Evolutionary conservation across 2,329 filamentous ascomycete species (phyloP), one percentile per base, ranked within the genome.

Genomic region (Pyrenochaeta sp.): DNA sequence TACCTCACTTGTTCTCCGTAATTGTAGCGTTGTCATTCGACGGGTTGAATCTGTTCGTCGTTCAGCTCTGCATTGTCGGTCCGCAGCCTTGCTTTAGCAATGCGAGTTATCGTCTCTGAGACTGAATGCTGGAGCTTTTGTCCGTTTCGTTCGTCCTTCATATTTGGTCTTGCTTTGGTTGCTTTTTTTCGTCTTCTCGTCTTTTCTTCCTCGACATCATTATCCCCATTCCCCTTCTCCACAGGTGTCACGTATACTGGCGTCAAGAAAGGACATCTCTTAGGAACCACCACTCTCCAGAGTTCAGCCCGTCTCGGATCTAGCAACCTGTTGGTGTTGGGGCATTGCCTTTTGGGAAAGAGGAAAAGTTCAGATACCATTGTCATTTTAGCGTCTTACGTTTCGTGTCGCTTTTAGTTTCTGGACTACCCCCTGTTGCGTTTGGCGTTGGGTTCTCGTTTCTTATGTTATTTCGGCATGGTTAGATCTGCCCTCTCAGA

Each of bases 301-400:
- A 25, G 24, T 44, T 44, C 19, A 19, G 19, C 19, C 19, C 19
- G 19, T 19, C 19, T 19, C 19, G 19, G n/a, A 22, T 39, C 36
- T 42, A 22, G 39, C 39, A 42, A 3, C 40, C 40, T 44, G 42
- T 44, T 27, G 24, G 24, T 44, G 42, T 44, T 27, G 24, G 42
- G 42, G 15, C 24, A 25, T n/a, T n/a, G 7, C 42, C 24, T 30
- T 44, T 44, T 40, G 15, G 44, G 47, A 43, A 52, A 30, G 27
- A 44, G 54, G 51, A 61, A 64, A 64, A 64, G 61, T 62, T 64
- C 56, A 64, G 61, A 64, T 64, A 64, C 58, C 61, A 64, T 49
- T 64, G 47, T 44, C 40, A 30, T 55, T 50, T 61, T 49, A 55
- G 52, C 55, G 55, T 42, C 39, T 49, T 37, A 32, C 22, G 36